Evolutionary conservation across 176 grass and related monocot genomes (phyloP).

Genomic region (Pontederia paniculata): DNA sequence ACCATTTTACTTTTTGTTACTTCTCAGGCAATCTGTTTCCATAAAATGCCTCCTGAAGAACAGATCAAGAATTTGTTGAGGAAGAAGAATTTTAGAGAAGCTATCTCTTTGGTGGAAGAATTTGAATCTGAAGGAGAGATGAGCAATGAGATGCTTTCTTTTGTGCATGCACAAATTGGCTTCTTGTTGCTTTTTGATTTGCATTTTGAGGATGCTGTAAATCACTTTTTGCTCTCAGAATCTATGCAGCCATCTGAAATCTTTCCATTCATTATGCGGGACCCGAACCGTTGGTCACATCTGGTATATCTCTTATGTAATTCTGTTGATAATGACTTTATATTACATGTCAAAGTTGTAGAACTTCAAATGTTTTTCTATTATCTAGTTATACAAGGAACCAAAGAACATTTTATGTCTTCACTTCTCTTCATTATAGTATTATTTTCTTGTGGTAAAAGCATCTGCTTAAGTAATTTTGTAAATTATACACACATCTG

Average conservation of each 20-base stretch:
- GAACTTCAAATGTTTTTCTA: background rate
- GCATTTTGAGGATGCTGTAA: conserved; percentile 78
- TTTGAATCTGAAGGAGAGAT: conserved; percentile 79
- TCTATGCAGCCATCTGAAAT: conserved; percentile 85
- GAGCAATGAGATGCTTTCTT: conserved; percentile 63
- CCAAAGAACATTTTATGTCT: no score
- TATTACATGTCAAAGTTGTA: background rate
- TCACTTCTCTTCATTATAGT: no score
- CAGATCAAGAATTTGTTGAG: conserved; percentile 75
- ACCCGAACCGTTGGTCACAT: conserved; percentile 88
- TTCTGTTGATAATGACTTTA: conserved; percentile 4
- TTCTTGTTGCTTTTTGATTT: conserved; percentile 90
- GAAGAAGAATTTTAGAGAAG: conserved; percentile 64
- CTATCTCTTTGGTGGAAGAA: conserved; percentile 62
- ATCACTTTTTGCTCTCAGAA: conserved; percentile 83
- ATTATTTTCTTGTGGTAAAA: no score
- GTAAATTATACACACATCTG: no score
- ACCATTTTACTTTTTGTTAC: conserved; percentile 9
- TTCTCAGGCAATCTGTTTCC: conserved; percentile 64
- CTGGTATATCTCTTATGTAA: conserved; percentile 40
- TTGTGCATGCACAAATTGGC: conserved; percentile 92
- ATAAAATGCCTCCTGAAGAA: conserved; percentile 62
- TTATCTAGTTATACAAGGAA: no score
- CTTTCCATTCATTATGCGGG: conserved; percentile 95
- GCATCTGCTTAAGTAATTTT: no score